A percentile compares a stretch with the other conserved stretches of the same genome.
These are phyloP conservation scores for Aspergillus ochraceus DNA, from an alignment of 2,329 filamentous ascomycete genomes.

Conservation along the genomic window DNA sequence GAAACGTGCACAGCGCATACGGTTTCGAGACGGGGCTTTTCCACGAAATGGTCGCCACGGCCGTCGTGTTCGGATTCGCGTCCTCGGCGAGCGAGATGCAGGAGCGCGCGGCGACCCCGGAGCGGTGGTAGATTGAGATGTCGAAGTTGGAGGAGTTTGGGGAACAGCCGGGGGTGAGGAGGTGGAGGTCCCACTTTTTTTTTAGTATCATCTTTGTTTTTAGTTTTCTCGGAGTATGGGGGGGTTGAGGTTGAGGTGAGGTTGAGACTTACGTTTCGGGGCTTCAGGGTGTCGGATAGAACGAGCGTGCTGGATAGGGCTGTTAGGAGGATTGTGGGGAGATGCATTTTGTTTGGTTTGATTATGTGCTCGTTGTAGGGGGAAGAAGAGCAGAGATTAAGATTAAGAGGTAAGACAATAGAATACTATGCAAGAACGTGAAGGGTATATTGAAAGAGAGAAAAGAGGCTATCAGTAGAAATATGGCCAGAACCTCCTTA, in stretches of 20 bases:
- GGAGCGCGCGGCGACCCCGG: slow-evolving; percentile 7
- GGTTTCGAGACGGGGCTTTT: slow-evolving; percentile 20
- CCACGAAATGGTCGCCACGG: slow-evolving; percentile 26
- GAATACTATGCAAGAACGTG: background rate
- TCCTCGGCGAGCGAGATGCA: slow-evolving; percentile 13
- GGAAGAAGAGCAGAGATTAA: background rate
- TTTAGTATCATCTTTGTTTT: background rate
- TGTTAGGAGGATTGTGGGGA: background rate
- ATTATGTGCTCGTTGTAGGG: background rate
- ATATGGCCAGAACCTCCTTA: too few species aligned
- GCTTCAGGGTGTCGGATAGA: slow-evolving; percentile 11
- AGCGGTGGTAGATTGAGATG: slow-evolving; percentile 21
- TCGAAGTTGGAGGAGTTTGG: slow-evolving; percentile 18
- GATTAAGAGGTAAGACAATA: background rate
- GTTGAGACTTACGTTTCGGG: slow-evolving; percentile 19
- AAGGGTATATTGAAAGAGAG: background rate
- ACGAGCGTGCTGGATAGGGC: background rate
- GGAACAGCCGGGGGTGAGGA: slow-evolving; percentile 32
- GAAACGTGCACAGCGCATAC: slow-evolving; percentile 27
- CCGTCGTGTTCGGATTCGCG: background rate
- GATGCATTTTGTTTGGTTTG: slow-evolving; percentile 5
- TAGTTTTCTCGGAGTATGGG: background rate
- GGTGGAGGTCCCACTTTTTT: slow-evolving; percentile 30
- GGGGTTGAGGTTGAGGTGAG: background rate
- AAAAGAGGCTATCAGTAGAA: background rate